Evolutionary conservation across 2,329 filamentous ascomycete species (phyloP), one percentile per base, ranked within the genome.

Genomic region (Fusarium marasasianum): DNA sequence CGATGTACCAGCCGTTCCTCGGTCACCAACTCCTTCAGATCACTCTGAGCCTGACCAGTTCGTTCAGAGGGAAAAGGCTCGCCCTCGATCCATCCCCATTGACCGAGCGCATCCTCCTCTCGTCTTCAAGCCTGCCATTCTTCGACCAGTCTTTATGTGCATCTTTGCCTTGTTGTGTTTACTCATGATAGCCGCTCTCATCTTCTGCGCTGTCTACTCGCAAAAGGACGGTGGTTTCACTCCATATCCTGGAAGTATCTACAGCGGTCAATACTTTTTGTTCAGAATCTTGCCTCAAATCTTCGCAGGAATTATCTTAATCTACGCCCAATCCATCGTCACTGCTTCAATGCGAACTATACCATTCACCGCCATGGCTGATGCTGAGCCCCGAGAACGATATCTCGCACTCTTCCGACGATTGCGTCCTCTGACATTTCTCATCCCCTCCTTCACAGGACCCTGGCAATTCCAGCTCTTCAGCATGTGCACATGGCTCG

Each of bases 281-380:
- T 96, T 97, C 81, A 90, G 94, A 70, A 94, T 97, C 73, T 84
- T 98, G 3, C 95, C 96, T 5, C 94, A 95, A 64, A 84, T 97
- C 0, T 79, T 97, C 20, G 94, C 91, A 1, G 90, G 91, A 26
- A 74, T 92, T 18, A 83, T 97, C 41, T 86, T 96, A 51, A 81
- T 98, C 12, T 97, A 94, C 86, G 88, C 94, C 2, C 92, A 97
- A 77, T 89, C 91, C 74, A 86, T 98, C 44, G 89, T 94, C 75
- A 87, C 88, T 3, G 90, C 95, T 7, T 88, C 95, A n/a, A 90
- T 93, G 72, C 91, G 96, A 66, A 89, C 93, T 18, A 85, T 93
- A 44, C 95, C 95, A 0, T 97, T 97, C 80, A 88, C 91, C 29
- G 87, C 90, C n/a, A 91, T 98, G 88, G 89, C 93, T 37, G 90